A percentile compares a stretch with the other conserved stretches of the same genome.
Evolutionary conservation across 2,329 filamentous ascomycete genomes (phyloP).

Genomic region (Bimuria novae-zelandiae): DNA sequence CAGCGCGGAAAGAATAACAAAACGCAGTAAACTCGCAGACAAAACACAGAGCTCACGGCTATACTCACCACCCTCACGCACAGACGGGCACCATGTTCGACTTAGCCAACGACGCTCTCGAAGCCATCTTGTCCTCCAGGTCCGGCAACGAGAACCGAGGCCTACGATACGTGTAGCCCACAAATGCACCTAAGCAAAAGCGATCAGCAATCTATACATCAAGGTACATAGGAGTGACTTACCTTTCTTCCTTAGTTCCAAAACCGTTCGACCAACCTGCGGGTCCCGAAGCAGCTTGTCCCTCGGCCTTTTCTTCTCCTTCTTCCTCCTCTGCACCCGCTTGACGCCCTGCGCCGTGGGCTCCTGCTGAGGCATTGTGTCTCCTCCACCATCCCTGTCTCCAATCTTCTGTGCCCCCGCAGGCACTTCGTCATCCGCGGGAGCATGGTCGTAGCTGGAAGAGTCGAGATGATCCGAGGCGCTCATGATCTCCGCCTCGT

Average conservation of each 20-base stretch:
- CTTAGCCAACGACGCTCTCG: conserved; percentile 3
- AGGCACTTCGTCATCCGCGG: neutral
- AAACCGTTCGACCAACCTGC: conserved; percentile 65
- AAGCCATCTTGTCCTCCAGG: conserved; percentile 26
- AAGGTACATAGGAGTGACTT: neutral
- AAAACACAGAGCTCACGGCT: neutral
- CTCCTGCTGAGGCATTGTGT: neutral
- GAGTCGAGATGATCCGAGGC: conserved; percentile 43
- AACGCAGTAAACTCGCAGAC: neutral
- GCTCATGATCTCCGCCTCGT: conserved; percentile 69
- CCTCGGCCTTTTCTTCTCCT: conserved; percentile 77
- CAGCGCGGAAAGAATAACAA: neutral
- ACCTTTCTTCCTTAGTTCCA: conserved; percentile 77
- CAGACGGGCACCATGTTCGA: conserved; percentile 10
- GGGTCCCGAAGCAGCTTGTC: conserved; percentile 83
- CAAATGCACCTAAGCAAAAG: conserved; percentile 64
- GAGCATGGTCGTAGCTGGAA: conserved; percentile 33
- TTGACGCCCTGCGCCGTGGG: conserved; percentile 12
- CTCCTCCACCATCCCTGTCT: neutral
- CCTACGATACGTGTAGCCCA: conserved; percentile 84
- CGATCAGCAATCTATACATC: neutral
- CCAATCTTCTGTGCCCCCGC: neutral
- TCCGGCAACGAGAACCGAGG: conserved; percentile 43
- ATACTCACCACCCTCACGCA: conserved; percentile 6
- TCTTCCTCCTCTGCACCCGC: conserved; percentile 55